phyloP scores from a whole-genome alignment of 495 filamentous ascomycete genomes.

The Penicillium taxi region DNA sequence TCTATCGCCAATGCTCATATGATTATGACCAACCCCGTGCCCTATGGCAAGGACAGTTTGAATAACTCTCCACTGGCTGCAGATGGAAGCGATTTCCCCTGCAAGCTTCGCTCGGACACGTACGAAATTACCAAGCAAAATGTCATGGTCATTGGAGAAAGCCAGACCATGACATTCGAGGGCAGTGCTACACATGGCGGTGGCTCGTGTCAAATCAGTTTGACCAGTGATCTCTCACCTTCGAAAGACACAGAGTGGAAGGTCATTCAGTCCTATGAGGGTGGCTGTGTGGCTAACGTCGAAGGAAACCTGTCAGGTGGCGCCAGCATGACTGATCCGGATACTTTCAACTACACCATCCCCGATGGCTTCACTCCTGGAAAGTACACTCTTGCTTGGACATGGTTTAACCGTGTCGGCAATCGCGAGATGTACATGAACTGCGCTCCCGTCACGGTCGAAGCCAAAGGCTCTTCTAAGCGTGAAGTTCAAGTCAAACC shows the following conservation, averaged over 20 bases:
- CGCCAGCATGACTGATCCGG: slow-evolving; percentile 14
- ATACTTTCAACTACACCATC: slow-evolving; percentile 38
- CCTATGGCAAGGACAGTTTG: slow-evolving; percentile 46
- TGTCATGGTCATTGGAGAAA: slow-evolving; percentile 23
- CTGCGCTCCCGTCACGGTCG: slow-evolving; percentile 65
- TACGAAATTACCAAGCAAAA: slow-evolving; percentile 24
- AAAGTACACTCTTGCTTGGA: slow-evolving; percentile 70
- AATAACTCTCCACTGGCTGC: slow-evolving; percentile 54
- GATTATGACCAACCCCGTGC: slow-evolving; percentile 59
- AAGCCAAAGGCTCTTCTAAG: slow-evolving; percentile 39
- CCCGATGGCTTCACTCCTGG: slow-evolving; percentile 35
- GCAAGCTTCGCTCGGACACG: slow-evolving; percentile 45
- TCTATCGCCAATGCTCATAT: slow-evolving; percentile 55
- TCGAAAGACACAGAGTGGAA: slow-evolving; percentile 50
- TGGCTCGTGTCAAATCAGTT: slow-evolving; percentile 78
- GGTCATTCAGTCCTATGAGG: slow-evolving; percentile 75
- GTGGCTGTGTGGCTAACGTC: slow-evolving; percentile 63
- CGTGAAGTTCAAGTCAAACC: slow-evolving; percentile 21
- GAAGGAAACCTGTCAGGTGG: slow-evolving; percentile 29
- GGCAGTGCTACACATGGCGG: slow-evolving; percentile 71
- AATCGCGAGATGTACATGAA: slow-evolving; percentile 96
- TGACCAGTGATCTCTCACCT: slow-evolving; percentile 65
- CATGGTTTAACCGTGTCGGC: slow-evolving; percentile 85
- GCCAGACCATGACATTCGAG: slow-evolving; percentile 22
- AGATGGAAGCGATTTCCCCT: slow-evolving; percentile 66